Base-by-base conservation (phyloP, 306 rosid species). In the Cicer pinnatifidum region DNA sequence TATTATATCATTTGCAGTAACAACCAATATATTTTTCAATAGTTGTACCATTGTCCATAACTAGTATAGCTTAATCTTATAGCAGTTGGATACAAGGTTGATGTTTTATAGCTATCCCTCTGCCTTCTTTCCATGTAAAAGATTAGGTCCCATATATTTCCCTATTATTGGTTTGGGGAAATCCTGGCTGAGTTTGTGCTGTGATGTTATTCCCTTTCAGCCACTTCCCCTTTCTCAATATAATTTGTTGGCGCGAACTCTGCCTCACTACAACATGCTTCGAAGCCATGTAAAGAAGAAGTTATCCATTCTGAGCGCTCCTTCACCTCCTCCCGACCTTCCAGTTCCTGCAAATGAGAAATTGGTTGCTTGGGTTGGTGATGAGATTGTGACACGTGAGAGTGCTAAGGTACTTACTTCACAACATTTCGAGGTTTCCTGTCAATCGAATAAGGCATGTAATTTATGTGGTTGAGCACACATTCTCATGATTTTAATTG, bases 291-390 rank as follows among this genome's bases (percentile, higher is more conserved):
- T 85, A 76, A 86, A 74, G 86, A 85, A 75, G 20, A 88, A 40
- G 48, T 73, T 85, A 35, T 63, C 83, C 71, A 86, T 85, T 50
- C 80, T 88, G 28, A 81, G 80, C 44, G 66, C 93, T 84, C 86
- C 84, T 58, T 88, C 86, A 72, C 90, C 96, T 75, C 58, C 83
- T 56, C 96, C 93, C 0, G 83, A 85, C 80, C 96, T 89, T 84
- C 93, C 93, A 8, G 89, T 89, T 77, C 97, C 90, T 67, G 91
- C 88, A 68, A 92, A 92, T 75, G 82, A 82, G 78, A 92, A 89
- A 85, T 85, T 89, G 72, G 88, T 92, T 63, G 90, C 91, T 59
- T 91, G 97, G 97, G 96, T 89, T 61, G 96, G 91, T 80, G 91
- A 91, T 79, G 90, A 88, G 84, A 86, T 91, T 75, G 72, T 91